phyloP scores from a whole-genome alignment of 257 asterid species.

The Cruciata laevipes region DNA sequence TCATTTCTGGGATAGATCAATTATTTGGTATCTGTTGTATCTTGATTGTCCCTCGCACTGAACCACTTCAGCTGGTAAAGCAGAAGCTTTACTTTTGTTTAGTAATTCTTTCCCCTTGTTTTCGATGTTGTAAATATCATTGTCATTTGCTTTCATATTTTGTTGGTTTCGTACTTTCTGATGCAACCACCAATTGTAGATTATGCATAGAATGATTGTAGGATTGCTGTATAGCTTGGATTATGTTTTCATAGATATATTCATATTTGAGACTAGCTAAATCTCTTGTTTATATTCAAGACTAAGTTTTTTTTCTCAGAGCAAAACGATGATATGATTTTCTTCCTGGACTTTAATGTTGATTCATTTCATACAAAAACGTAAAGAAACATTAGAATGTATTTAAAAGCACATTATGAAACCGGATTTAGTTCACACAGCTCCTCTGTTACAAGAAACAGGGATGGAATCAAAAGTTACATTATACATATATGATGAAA shows the following conservation, averaged over 20 bases:
- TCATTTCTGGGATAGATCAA: not conserved
- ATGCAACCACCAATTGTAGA: too few species aligned
- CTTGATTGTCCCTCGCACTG: not conserved
- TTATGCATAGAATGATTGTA: too few species aligned
- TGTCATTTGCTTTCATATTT: too few species aligned
- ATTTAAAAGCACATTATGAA: not conserved
- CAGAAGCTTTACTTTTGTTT: too few species aligned
- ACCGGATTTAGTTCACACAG: not conserved
- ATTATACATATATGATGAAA: not conserved
- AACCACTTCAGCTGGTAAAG: not conserved
- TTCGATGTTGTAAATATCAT: not conserved
- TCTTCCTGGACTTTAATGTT: too few species aligned
- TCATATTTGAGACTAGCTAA: not conserved
- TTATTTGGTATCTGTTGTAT: not conserved
- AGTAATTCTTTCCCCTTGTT: too few species aligned
- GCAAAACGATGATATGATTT: too few species aligned
- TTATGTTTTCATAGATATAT: not conserved
- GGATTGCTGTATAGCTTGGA: not conserved
- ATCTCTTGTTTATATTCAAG: too few species aligned
- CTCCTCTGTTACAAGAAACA: not conserved
- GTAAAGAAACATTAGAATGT: too few species aligned
- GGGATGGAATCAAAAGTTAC: not conserved
- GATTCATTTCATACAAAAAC: too few species aligned
- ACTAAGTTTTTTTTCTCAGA: too few species aligned
- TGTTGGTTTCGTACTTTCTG: too few species aligned